Evolutionary conservation across 768 basidiomycete genomes (phyloP).

Genomic region (Pleurotus cornucopiae): DNA sequence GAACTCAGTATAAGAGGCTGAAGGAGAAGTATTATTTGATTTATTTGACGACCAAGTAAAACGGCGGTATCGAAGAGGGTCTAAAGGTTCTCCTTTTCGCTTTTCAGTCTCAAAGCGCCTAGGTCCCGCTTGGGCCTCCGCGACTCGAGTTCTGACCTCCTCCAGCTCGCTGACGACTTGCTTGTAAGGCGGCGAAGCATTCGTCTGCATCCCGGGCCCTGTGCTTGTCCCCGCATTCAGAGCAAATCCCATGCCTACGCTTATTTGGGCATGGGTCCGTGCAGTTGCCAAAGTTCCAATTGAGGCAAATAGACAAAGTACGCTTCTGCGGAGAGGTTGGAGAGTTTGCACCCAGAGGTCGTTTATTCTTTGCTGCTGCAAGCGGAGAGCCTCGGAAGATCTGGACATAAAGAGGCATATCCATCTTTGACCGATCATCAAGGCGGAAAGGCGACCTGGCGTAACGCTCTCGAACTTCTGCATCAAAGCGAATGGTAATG

Average conservation of each 20-base stretch:
- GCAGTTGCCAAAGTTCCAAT: conserved; percentile 13
- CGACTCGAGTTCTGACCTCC: not conserved
- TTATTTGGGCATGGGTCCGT: conserved; percentile 10
- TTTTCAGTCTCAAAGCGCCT: not conserved
- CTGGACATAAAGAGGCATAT: conserved; percentile 3
- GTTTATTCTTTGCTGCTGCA: not conserved
- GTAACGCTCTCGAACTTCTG: conserved; percentile 9
- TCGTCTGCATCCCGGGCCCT: conserved; percentile 9
- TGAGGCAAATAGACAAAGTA: conserved; percentile 9
- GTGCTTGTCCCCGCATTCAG: conserved; percentile 11
- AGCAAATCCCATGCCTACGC: conserved; percentile 12
- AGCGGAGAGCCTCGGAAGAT: not conserved
- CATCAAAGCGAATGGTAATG: conserved; percentile 11
- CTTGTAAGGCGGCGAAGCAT: not conserved
- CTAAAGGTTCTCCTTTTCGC: not conserved
- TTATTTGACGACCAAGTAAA: not conserved
- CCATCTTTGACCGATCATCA: conserved; percentile 10
- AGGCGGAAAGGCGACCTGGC: conserved; percentile 9
- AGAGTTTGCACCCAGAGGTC: not conserved
- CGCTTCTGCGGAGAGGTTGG: conserved; percentile 9
- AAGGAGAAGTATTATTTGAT: not conserved
- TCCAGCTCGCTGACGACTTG: not conserved
- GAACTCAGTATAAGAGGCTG: not conserved
- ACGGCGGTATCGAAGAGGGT: not conserved
- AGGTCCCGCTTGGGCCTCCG: conserved; percentile 6